phyloP scores from a whole-genome alignment of 1,139 yeast species.

The Sugiyamaella sp. region DNA sequence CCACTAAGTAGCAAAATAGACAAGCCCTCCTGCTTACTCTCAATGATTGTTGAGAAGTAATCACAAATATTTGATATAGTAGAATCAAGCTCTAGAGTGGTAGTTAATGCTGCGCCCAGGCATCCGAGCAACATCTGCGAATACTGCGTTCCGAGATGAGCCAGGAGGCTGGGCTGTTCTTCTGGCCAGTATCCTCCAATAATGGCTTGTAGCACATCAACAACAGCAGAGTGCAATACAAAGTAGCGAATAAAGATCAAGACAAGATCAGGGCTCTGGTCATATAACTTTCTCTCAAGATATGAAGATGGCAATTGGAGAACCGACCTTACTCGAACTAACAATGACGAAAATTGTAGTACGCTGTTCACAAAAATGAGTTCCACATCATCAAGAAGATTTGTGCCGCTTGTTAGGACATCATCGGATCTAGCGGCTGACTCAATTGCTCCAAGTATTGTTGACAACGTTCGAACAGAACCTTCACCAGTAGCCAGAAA shows the following conservation, averaged over 20 bases:
- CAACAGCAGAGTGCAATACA: conserved; percentile 53
- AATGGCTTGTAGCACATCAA: conserved; percentile 62
- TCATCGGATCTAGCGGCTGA: conserved; percentile 45
- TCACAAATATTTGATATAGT: conserved; percentile 64
- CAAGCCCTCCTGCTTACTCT: conserved; percentile 77
- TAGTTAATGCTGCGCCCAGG: conserved; percentile 62
- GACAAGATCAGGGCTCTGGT: conserved; percentile 59
- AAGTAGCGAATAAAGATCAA: conserved; percentile 58
- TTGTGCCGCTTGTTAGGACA: conserved; percentile 38
- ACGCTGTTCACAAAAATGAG: conserved; percentile 43
- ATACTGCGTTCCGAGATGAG: conserved; percentile 70
- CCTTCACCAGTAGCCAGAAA: conserved; percentile 58
- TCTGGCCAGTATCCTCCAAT: conserved; percentile 64
- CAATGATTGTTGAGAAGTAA: conserved; percentile 75
- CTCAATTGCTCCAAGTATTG: conserved; percentile 57
- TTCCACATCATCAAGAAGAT: conserved; percentile 34
- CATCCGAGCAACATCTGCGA: conserved; percentile 63
- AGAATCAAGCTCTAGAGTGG: conserved; percentile 58
- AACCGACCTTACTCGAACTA: conserved; percentile 59
- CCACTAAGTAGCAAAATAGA: conserved; percentile 79
- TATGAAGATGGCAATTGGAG: conserved; percentile 57
- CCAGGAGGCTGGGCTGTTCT: conserved; percentile 73
- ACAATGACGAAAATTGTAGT: conserved; percentile 48
- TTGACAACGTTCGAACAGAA: conserved; percentile 59
- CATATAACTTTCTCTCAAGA: conserved; percentile 64